These are phyloP conservation scores for Populus euphratica DNA, from an alignment of 345 rosid species.

Conservation along the genomic window DNA sequence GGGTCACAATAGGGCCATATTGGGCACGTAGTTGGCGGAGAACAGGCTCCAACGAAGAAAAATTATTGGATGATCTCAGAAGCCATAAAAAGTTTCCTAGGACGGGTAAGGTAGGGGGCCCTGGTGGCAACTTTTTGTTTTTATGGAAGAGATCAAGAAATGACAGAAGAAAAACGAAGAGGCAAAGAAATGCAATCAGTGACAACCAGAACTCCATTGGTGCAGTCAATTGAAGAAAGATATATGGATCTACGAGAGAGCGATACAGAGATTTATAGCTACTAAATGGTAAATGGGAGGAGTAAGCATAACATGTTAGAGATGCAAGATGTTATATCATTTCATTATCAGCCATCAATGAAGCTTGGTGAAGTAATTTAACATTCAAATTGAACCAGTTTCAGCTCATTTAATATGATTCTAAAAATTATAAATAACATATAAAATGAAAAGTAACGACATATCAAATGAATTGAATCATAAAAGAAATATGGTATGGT, in stretches of 20 bases:
- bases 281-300: not conserved
- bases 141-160: not conserved
- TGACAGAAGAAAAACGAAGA: not conserved
- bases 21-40: conserved; percentile 11
- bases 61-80: conserved; percentile 4
- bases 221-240: not conserved
- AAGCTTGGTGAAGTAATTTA: no score
- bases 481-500: no score
- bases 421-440: not conserved
- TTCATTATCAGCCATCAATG: not conserved
- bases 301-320: not conserved
- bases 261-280: not conserved
- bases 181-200: not conserved
- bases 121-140: conserved; percentile 1
- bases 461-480: no score
- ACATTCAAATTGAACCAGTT: not conserved
- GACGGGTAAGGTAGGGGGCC: conserved; percentile 4
- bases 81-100: conserved; percentile 8
- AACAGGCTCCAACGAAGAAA: conserved; percentile 10
- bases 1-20: conserved; percentile 16
- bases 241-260: not conserved
- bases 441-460: no score
- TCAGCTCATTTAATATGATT: not conserved
- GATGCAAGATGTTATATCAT: not conserved
- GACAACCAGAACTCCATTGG: conserved; percentile 10